A percentile compares a stretch with the other conserved stretches of the same genome.
phyloP scores from a whole-genome alignment of 441 rosid species.

The Adansonia madagascariensis region DNA sequence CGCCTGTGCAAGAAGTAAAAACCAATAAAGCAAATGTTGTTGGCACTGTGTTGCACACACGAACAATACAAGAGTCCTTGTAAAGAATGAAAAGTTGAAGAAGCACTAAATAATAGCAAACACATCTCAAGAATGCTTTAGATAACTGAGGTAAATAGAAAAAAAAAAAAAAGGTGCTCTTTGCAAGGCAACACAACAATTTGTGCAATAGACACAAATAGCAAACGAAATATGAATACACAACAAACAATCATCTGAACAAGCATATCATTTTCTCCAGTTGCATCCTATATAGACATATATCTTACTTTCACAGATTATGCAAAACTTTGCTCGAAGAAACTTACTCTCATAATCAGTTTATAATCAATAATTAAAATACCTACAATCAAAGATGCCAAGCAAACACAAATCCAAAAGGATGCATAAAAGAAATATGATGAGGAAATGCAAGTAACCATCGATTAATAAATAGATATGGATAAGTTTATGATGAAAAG shows the following conservation, averaged over 20 bases:
- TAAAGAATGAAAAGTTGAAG: neutral
- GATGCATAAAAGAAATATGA: neutral
- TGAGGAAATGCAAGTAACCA: neutral
- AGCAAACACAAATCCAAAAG: neutral
- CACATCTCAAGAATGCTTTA: neutral
- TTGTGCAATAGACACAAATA: neutral
- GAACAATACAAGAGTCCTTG: conserved; percentile 16
- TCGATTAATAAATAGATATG: neutral
- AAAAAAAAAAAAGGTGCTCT: neutral
- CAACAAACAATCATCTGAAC: conserved; percentile 4
- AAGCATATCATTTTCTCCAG: neutral
- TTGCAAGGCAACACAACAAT: neutral
- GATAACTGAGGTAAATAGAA: neutral
- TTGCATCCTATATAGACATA: neutral
- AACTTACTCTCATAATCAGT: neutral
- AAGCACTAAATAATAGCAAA: conserved; percentile 8
- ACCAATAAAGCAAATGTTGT: conserved; percentile 5
- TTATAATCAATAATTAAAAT: neutral
- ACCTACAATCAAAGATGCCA: neutral
- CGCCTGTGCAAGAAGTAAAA: conserved; percentile 45
- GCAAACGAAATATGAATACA: neutral
- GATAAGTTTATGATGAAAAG: neutral
- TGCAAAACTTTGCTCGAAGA: neutral
- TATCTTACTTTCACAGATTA: neutral
- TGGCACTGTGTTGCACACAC: neutral